These are phyloP conservation scores for Penicillium argentinense DNA, from an alignment of 495 filamentous ascomycete species.

Conservation along the genomic window DNA sequence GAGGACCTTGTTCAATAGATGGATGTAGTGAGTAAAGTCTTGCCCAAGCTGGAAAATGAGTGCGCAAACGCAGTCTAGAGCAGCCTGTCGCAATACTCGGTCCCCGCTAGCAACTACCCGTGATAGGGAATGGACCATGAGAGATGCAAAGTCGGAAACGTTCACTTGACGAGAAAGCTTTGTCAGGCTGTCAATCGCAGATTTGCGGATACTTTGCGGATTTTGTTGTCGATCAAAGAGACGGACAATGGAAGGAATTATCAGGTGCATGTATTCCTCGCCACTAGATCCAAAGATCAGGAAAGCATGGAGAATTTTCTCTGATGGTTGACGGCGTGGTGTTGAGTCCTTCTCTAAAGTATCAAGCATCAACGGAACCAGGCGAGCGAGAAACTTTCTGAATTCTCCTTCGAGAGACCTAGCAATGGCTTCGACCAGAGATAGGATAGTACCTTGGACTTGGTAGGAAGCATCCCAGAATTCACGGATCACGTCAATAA, in stretches of 20 bases:
- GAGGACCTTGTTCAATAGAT: constrained; percentile 78
- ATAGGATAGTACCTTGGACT: constrained; percentile 85
- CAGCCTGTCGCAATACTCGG: constrained; percentile 71
- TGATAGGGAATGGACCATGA: constrained; percentile 88
- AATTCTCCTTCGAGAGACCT: constrained; percentile 94
- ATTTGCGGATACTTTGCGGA: constrained; percentile 73
- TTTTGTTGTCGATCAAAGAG: constrained; percentile 85
- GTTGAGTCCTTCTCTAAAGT: constrained; percentile 86
- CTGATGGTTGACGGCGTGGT: constrained; percentile 70
- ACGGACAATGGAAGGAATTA: constrained; percentile 91
- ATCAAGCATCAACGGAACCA: constrained; percentile 90
- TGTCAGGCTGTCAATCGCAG: constrained; percentile 90
- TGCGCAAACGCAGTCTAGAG: constrained; percentile 93
- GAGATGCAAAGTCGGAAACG: constrained; percentile 91
- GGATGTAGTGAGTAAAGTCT: constrained; percentile 90
- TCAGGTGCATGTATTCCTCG: constrained; percentile 98
- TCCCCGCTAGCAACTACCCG: constrained; percentile 73
- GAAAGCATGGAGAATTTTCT: constrained; percentile 91
- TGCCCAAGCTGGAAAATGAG: constrained; percentile 93
- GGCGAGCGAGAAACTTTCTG: constrained; percentile 83
- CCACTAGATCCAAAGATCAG: constrained; percentile 93
- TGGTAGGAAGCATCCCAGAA: constrained; percentile 78
- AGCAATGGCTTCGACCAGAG: constrained; percentile 89
- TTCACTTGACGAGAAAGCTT: constrained; percentile 96
- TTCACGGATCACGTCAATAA: constrained; percentile 78